Base-by-base conservation (phyloP, 2,329 filamentous ascomycete species). In the Lasiodiplodia citricola region DNA sequence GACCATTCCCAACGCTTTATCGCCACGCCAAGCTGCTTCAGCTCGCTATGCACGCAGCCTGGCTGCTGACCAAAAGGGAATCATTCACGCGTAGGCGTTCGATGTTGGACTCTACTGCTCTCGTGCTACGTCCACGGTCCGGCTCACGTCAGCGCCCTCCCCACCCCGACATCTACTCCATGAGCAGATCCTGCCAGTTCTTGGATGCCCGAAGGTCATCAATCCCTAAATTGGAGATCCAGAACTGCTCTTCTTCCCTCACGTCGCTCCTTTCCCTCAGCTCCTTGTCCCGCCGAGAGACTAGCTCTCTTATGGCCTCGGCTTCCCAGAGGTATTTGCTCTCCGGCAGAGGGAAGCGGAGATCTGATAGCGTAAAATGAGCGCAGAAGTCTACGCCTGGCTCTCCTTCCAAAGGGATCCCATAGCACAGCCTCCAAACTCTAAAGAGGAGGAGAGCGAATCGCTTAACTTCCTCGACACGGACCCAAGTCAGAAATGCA, bases 251-350 rank as follows among this genome's bases (percentile, higher is more conserved):
- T 18, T 18, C 52, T 18, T 23, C 16, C 8, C 52, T 23, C 21
- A 55, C 25, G 6, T 14, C 52, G 4, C 23, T 25, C 5, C 23
- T n/a, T 16, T 14, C 8, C 7, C 50, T 25, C 11, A 25, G 1
- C 50, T 52, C 50, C 21, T 25, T 16, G 11, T 55, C 25, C 16
- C 52, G 23, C 13, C 52, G 25, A 35, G 13, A 8, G 25, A 55
- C 14, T 10, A 55, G 28, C 7, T 35, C 28, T 55, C 52, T 16
- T 1, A 55, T 55, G 16, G 11, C 23, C 2, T 18, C 52, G 14
- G 52, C 52, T 55, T 55, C 52, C 58, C 58, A 63, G 23, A 63
- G 41, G 10, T 21, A 51, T 4, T 51, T 23, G 28, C 58, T 63
- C 18, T 63, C 58, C 8, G 58, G 58, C 23, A 63, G 23, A 10